phyloP scores from a whole-genome alignment of 2,329 filamentous ascomycete species.

The Blastomyces parvus region DNA sequence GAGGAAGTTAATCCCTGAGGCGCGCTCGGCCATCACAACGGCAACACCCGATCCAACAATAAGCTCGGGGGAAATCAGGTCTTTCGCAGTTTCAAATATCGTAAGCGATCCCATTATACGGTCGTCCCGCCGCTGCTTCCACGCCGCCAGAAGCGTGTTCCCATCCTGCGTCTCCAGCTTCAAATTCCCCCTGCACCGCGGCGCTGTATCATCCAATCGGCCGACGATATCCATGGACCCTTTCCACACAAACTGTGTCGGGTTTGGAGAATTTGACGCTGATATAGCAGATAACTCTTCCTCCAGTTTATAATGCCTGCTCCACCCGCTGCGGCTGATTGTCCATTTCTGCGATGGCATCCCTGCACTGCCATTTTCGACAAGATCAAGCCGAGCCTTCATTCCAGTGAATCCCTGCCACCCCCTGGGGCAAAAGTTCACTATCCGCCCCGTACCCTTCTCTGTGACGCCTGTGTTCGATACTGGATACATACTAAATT shows the following conservation, averaged over 20 bases:
- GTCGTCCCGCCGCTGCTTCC: constrained; percentile 2
- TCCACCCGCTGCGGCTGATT: background rate
- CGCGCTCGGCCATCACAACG: constrained; percentile 2
- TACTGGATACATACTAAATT: constrained; percentile 1
- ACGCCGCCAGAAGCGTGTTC: background rate
- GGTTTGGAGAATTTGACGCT: too few species aligned
- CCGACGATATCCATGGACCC: background rate
- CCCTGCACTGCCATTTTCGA: background rate
- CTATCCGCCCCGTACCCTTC: background rate
- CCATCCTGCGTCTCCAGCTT: background rate
- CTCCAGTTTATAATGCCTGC: background rate
- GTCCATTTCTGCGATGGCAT: background rate
- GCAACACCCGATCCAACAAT: background rate
- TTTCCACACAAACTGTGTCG: constrained; percentile 1
- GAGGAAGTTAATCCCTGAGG: background rate
- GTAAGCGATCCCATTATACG: background rate
- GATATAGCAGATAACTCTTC: background rate
- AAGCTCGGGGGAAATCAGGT: background rate
- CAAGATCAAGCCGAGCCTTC: background rate
- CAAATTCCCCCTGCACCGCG: constrained; percentile 1
- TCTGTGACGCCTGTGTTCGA: background rate
- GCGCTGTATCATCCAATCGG: background rate
- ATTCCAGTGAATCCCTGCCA: constrained; percentile 1
- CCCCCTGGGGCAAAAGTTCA: background rate
- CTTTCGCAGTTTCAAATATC: constrained; percentile 1